Percentiles rank a stretch among this genome's conserved stretches.
phyloP scores from a whole-genome alignment of 2,329 filamentous ascomycete genomes.

The Apiospora rasikravindrae region DNA sequence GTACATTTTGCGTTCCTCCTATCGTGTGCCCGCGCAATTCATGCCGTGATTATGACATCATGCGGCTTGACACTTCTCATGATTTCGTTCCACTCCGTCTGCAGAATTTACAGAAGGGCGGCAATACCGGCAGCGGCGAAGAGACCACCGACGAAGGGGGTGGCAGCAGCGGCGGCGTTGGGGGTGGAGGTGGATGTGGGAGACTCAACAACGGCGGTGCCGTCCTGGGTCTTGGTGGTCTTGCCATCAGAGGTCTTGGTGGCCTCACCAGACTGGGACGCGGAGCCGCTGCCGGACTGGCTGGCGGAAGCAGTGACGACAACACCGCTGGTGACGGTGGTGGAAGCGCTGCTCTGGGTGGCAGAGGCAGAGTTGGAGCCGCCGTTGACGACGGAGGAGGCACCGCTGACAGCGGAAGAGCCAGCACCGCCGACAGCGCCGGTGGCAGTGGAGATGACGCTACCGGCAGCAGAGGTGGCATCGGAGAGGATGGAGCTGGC shows the following conservation, averaged over 20 bases:
- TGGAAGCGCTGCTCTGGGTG: neutral
- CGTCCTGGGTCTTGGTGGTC: neutral
- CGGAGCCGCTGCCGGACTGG: slow-evolving; percentile 16
- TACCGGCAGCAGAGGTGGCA: neutral
- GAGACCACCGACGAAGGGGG: slow-evolving; percentile 17
- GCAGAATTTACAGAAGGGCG: slow-evolving; percentile 13
- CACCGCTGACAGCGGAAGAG: neutral
- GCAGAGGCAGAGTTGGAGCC: neutral
- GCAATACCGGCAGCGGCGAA: slow-evolving; percentile 9
- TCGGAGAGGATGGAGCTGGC: neutral
- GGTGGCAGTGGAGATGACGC: neutral
- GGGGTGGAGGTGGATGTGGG: neutral
- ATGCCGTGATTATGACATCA: slow-evolving; percentile 10
- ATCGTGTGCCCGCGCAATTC: neutral
- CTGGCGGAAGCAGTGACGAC: neutral
- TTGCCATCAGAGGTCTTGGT: neutral
- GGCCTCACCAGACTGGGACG: neutral
- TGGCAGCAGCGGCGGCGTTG: slow-evolving; percentile 2
- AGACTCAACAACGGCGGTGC: neutral
- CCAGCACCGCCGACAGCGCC: neutral
- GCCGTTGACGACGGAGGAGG: neutral
- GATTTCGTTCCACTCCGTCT: neutral
- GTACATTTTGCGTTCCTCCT: neutral
- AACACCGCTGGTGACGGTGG: neutral
- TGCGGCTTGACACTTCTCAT: neutral